Percentiles rank a stretch among this genome's conserved stretches.
These are phyloP conservation scores for Chaetothyriales sp. DNA, from an alignment of 2,329 filamentous ascomycete species.

Conservation along the genomic window DNA sequence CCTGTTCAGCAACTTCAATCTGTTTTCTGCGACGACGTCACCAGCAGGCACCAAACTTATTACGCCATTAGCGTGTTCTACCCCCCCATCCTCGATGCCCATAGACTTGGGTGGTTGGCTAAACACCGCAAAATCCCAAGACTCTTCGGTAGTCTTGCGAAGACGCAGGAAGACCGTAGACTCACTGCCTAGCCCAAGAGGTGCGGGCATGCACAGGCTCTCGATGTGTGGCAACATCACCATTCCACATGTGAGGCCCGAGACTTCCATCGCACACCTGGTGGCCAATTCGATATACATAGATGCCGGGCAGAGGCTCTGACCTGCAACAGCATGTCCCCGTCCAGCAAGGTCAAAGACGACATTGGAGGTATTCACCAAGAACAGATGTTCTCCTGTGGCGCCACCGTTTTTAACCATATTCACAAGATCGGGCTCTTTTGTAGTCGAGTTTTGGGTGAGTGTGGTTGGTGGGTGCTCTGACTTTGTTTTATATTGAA, in stretches of 20 bases:
- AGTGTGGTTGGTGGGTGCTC: background rate
- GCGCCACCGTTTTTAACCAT: background rate
- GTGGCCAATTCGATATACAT: slow-evolving; percentile 20
- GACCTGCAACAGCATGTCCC: slow-evolving; percentile 19
- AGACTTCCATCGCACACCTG: background rate
- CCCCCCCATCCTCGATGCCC: background rate
- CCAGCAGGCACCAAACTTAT: background rate
- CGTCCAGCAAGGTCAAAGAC: slow-evolving; percentile 11
- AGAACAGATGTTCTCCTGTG: background rate
- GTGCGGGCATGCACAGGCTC: background rate
- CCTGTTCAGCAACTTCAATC: background rate
- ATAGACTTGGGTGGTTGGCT: background rate
- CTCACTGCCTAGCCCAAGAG: background rate
- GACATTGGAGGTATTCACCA: slow-evolving; percentile 7
- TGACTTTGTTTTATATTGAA: slow-evolving; percentile 1
- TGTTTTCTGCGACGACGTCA: background rate
- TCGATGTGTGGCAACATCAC: background rate
- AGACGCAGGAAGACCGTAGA: background rate
- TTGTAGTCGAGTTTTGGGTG: background rate
- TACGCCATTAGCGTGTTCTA: background rate
- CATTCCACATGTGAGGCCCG: background rate
- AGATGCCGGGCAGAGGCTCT: slow-evolving; percentile 19
- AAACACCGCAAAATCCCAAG: background rate
- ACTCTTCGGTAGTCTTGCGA: background rate
- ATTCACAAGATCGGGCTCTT: background rate